These are phyloP conservation scores for Cladosporium sp. DNA, from an alignment of 2,329 filamentous ascomycete genomes.

Conservation along the genomic window DNA sequence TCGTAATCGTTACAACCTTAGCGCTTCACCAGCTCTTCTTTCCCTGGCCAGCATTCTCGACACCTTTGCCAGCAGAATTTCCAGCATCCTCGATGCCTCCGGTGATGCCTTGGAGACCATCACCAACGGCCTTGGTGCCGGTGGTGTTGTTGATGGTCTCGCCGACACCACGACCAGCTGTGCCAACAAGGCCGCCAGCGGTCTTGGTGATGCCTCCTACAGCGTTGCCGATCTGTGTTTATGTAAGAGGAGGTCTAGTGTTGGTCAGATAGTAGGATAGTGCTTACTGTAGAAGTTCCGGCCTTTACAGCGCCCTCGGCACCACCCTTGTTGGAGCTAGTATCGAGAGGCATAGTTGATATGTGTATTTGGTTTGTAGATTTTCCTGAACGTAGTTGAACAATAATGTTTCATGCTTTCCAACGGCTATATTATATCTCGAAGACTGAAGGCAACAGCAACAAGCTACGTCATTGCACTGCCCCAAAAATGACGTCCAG, in stretches of 20 bases:
- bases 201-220: slow-evolving; percentile 50
- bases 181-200: slow-evolving; percentile 49
- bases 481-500: slow-evolving; percentile 1
- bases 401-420: neutral
- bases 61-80: slow-evolving; percentile 38
- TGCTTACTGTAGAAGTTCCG: slow-evolving; percentile 28
- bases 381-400: neutral
- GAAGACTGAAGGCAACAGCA: neutral
- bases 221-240: slow-evolving; percentile 42
- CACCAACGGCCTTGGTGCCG: slow-evolving; percentile 38
- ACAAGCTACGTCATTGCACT: slow-evolving; percentile 3
- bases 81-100: slow-evolving; percentile 40
- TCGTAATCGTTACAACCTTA: too few species aligned
- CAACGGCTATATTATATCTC: neutral
- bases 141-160: slow-evolving; percentile 43
- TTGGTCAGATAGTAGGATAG: slow-evolving; percentile 27
- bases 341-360: slow-evolving; percentile 8
- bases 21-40: slow-evolving; percentile 29
- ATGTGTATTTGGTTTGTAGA: neutral
- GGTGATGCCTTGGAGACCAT: slow-evolving; percentile 37
- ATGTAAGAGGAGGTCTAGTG: slow-evolving; percentile 40
- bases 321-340: slow-evolving; percentile 17
- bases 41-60: slow-evolving; percentile 45
- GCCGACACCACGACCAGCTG: slow-evolving; percentile 40
- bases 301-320: slow-evolving; percentile 29